Evolutionary conservation across 805 yeast genomes (phyloP).

Genomic region (Kurtzmaniella cleridarum): DNA sequence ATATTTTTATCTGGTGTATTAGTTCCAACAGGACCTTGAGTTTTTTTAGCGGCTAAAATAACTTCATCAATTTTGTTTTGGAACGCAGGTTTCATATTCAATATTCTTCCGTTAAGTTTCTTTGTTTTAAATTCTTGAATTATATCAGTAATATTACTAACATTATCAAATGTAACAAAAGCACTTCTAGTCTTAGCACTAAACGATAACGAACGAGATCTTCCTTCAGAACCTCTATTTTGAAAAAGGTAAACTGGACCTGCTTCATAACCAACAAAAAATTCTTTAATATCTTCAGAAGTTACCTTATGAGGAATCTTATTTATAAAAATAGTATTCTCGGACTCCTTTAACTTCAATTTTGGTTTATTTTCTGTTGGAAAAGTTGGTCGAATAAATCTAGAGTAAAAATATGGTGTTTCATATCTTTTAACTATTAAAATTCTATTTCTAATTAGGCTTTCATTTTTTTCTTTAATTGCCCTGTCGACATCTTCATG

Average conservation of each 20-base stretch:
- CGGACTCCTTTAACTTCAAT: slow-evolving; percentile 16
- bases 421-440: slow-evolving; percentile 30
- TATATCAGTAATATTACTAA: slow-evolving; percentile 38
- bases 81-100: slow-evolving; percentile 35
- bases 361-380: background rate
- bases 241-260: slow-evolving; percentile 44
- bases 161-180: slow-evolving; percentile 43
- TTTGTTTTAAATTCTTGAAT: slow-evolving; percentile 31
- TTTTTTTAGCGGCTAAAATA: slow-evolving; percentile 25
- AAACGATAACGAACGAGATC: slow-evolving; percentile 17
- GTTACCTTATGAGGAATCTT: slow-evolving; percentile 33
- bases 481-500: slow-evolving; percentile 24
- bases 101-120: slow-evolving; percentile 31
- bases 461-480: slow-evolving; percentile 20
- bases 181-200: slow-evolving; percentile 43
- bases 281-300: slow-evolving; percentile 41
- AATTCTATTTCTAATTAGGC: slow-evolving; percentile 19
- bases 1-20: too few species aligned
- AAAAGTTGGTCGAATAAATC: background rate
- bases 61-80: slow-evolving; percentile 41
- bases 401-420: background rate
- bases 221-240: slow-evolving; percentile 22
- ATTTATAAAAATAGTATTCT: slow-evolving; percentile 42
- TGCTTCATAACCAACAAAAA: slow-evolving; percentile 41
- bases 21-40: background rate